These are phyloP conservation scores for Chalaropsis ovoidea DNA, from an alignment of 2,329 filamentous ascomycete genomes.

Conservation along the genomic window DNA sequence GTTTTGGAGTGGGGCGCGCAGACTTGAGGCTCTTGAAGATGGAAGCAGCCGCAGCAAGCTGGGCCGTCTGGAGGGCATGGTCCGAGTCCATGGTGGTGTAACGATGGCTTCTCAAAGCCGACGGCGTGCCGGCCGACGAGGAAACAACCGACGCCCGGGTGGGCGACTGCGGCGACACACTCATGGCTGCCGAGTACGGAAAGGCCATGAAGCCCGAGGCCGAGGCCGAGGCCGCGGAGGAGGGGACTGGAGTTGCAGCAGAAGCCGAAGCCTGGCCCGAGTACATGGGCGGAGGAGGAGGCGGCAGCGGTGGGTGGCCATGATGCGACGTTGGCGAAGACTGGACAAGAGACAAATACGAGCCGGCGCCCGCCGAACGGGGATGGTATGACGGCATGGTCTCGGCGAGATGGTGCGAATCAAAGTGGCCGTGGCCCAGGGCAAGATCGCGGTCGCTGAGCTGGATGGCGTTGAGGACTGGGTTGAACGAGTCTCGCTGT, in stretches of 20 bases:
- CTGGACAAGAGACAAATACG: background rate
- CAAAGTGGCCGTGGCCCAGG: background rate
- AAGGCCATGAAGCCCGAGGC: background rate
- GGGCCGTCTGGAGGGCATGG: slow-evolving; percentile 16
- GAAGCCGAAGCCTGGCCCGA: background rate
- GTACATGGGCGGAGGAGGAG: background rate
- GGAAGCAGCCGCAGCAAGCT: slow-evolving; percentile 20
- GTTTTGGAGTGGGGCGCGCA: background rate
- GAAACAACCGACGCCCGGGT: slow-evolving; percentile 2
- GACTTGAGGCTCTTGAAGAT: slow-evolving; percentile 17
- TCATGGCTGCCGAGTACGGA: slow-evolving; percentile 5
- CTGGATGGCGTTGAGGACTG: background rate
- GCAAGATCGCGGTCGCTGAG: background rate
- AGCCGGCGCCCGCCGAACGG: background rate
- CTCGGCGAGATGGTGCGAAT: background rate
- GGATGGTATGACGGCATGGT: slow-evolving; percentile 16
- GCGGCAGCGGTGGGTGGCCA: background rate
- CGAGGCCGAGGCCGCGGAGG: background rate
- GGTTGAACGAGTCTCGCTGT: slow-evolving; percentile 5
- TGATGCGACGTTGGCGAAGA: background rate
- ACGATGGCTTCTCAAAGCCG: background rate
- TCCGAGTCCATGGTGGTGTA: slow-evolving; percentile 22
- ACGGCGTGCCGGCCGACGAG: slow-evolving; percentile 3
- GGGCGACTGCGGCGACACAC: slow-evolving; percentile 10
- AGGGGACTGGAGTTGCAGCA: background rate